Base-by-base conservation (phyloP, 2,329 filamentous ascomycete species). In the Cryphonectria radicalis region DNA sequence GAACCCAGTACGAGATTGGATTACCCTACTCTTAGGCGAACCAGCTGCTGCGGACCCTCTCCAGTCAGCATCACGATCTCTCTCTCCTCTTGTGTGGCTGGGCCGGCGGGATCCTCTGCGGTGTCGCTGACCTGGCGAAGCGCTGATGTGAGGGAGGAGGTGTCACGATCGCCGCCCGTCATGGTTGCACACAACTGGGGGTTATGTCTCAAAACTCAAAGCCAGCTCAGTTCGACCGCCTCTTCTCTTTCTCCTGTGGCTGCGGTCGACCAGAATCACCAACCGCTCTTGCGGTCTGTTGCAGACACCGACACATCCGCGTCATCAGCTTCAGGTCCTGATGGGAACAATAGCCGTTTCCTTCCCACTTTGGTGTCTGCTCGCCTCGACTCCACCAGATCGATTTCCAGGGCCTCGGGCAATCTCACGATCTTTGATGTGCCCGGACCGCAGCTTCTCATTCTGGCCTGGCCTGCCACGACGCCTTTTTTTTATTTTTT, bases 361-460 rank as follows among this genome's bases (percentile, higher is more conserved):
- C 25, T 57, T 67, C 53, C 25, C 35, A 28, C 32, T 25, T 55
- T 28, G 25, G 67, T 19, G 28, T 22, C 25, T 35, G 57, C 63
- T 66, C 53, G 60, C 42, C 66, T 46, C 28, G 55, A 65, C 68
- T 67, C 60, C 64, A 70, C 70, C 70, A 53, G 46, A 53, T 32
- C 32, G 64, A 68, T 43, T 43, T 63, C 46, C 57, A 28, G 19
- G 67, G 55, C 50, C 62, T 66, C 40, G 65, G 25, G 46, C 25
- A 57, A 17, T 46, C 7, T 67, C 70, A 60, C 67, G 63, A 70
- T 70, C 63, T 40, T 40, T 40, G 63, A 59, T 68, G 62, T 40
- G 60, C 53, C 42, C 68, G 53, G 60, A 46, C 71, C 59, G 71
- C 68, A 72, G 71, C 71, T 72, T 66, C 71, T 72, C 53, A 55